Evolutionary conservation across 2,329 filamentous ascomycete species (phyloP).

Genomic region (Westerdykella ornata): DNA sequence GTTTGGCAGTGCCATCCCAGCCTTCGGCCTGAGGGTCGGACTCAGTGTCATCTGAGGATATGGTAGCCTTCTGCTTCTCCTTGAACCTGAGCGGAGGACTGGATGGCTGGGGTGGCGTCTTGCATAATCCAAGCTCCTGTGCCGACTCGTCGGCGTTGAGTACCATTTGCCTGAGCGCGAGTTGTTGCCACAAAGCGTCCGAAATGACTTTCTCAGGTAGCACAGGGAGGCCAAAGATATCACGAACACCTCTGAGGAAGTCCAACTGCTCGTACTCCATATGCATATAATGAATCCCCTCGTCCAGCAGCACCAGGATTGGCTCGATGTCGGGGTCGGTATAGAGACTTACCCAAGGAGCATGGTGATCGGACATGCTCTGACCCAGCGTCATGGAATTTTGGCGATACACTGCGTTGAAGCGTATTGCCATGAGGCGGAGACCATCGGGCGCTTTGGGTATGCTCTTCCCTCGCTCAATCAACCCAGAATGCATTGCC

Average conservation of each 20-base stretch:
- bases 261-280: constrained; percentile 54
- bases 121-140: constrained; percentile 49
- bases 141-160: constrained; percentile 47
- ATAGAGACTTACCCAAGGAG: constrained; percentile 47
- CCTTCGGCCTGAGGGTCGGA: constrained; percentile 43
- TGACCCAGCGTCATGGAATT: constrained; percentile 34
- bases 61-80: constrained; percentile 40
- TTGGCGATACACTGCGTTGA: constrained; percentile 48
- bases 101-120: constrained; percentile 36
- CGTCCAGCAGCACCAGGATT: constrained; percentile 50
- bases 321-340: constrained; percentile 51
- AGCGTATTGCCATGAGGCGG: constrained; percentile 47
- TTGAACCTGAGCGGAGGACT: constrained; percentile 26
- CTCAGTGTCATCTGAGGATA: constrained; percentile 13
- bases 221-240: constrained; percentile 49
- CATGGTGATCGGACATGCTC: constrained; percentile 40
- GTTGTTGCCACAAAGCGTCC: constrained; percentile 53
- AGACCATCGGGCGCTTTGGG: constrained; percentile 45
- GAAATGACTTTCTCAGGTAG: constrained; percentile 51
- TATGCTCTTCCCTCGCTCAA: constrained; percentile 39
- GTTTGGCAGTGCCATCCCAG: constrained; percentile 50
- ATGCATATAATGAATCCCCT: constrained; percentile 55
- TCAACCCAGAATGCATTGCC: constrained; percentile 44
- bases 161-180: constrained; percentile 51
- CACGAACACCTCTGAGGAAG: constrained; percentile 46